Base-by-base conservation (phyloP, 257 asterid genomes). In the Plantago elongata region DNA sequence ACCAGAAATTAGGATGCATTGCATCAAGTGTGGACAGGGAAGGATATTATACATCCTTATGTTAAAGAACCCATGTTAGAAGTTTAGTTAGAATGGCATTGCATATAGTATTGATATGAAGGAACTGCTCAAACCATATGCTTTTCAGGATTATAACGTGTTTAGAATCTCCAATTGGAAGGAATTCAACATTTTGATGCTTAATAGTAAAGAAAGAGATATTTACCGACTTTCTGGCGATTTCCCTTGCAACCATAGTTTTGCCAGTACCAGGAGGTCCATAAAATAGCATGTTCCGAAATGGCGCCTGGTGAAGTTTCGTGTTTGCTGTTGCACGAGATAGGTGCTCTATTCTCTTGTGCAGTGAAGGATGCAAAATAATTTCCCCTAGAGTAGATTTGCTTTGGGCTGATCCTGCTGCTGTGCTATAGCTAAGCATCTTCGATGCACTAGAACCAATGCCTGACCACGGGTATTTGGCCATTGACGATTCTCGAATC, bases 221-320 rank as follows among this genome's bases (percentile, higher is more conserved):
- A 46, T 13, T 11, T 89, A 93, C 99, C 95, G 96, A 93, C 81
- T 81, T 93, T 82, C 92, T 82, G 49, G 99, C 97, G 15, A 93
- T 93, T 76, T 89, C 96, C 81, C 90, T 83, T 13, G 99, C 99
- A 57, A 93, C 99, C 96, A 93, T 87, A 51, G 99, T 93, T 82
- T 93, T 93, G 29, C 99, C 99, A 7, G 99, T 93, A 63, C 99
- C 99, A 61, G 99, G 99, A 72, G 94, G 95, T 18, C 99, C 99
- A 70, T 89, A 89, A 69, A 93, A 93, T 57, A 93, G 94, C 97
- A 93, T 87, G 78, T 93, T 93, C 62, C 99, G 86, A 49, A 93
- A 93, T 9, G 99, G 97, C 54, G 99, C 99, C 86, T 83, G 86
- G 72, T 93, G 93, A 69, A 73, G 69, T 73, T 93, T 93, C 43